Percentiles rank a stretch among this genome's conserved stretches.
Evolutionary conservation across 495 filamentous ascomycete species (phyloP).

Genomic region (Podospora australis): DNA sequence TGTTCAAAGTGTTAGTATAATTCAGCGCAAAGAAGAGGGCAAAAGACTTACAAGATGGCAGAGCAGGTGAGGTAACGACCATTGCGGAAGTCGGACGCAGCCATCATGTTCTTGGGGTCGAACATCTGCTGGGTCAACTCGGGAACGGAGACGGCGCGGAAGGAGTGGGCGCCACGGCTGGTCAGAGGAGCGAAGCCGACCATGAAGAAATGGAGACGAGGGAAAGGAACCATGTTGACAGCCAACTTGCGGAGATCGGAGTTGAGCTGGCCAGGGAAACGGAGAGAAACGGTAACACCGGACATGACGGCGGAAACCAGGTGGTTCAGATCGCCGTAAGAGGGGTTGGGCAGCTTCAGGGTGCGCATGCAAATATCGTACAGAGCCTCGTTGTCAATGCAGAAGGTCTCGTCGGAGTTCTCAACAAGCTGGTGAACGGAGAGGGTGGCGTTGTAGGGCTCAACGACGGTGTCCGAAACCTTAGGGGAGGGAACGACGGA

Average conservation of each 20-base stretch:
- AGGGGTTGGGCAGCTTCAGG: slow-evolving; percentile 95
- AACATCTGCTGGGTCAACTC: slow-evolving; percentile 99
- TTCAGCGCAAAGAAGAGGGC: neutral
- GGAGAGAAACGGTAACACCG: slow-evolving; percentile 95
- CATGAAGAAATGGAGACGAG: slow-evolving; percentile 99
- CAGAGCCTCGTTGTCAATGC: slow-evolving; percentile 99
- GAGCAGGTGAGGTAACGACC: slow-evolving; percentile 99
- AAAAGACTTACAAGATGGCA: slow-evolving; percentile 76
- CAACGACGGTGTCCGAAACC: slow-evolving; percentile 99
- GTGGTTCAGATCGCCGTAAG: slow-evolving; percentile 99
- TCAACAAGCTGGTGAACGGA: slow-evolving; percentile 99
- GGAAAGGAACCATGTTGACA: slow-evolving; percentile 99
- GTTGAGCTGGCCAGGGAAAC: slow-evolving; percentile 99
- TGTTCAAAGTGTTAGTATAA: slow-evolving; percentile 32
- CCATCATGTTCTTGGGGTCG: slow-evolving; percentile 99
- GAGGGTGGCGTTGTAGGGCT: slow-evolving; percentile 99
- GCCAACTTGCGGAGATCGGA: slow-evolving; percentile 99
- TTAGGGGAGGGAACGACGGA: slow-evolving; percentile 99
- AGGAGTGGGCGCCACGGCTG: slow-evolving; percentile 86
- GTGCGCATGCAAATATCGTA: slow-evolving; percentile 99
- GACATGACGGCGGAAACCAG: slow-evolving; percentile 99
- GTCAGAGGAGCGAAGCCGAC: slow-evolving; percentile 99
- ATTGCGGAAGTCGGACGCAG: slow-evolving; percentile 98
- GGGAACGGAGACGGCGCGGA: slow-evolving; percentile 95
- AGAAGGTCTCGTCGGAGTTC: slow-evolving; percentile 99